Evolutionary conservation across 2,329 filamentous ascomycete genomes (phyloP), one percentile per base, ranked within the genome.

Genomic region (Blastomyces percursus): DNA sequence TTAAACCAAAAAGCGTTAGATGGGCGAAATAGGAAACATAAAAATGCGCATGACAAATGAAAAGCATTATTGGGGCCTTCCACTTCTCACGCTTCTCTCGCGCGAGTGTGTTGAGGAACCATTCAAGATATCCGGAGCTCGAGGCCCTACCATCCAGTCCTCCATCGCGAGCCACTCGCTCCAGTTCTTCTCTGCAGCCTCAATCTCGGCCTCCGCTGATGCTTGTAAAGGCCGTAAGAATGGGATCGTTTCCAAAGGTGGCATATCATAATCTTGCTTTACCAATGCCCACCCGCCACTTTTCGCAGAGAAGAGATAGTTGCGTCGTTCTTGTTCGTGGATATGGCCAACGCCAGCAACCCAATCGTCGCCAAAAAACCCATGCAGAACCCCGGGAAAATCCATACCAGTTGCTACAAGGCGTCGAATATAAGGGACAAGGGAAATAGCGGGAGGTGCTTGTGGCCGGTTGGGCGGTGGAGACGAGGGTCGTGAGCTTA

Each of bases 351-450:
- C 82, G 1, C 94, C 94, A 24, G 83, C 79, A 42, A 79, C 76
- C 90, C 92, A 99, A 72, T 96, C 88, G 67, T 96, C 90, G n/a
- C 94, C 94, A 69, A 97, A 99, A 78, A 96, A 96, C 12, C 91
- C 91, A 71, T 96, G 90, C 64, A 99, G 79, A n/a, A 97, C 87
- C 0, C 86, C 86, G 0, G 89, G 86, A 50, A 86, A 86, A 74
- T 97, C 94, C 78, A 96, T 94, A 1, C 92, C 93, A 0, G 93
- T 97, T 19, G 90, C 90, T 56, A 97, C 86, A 1, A 97, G 82
- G 19, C 94, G 89, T 42, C 93, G 87, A 65, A 97, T 87, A 74
- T 96, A 99, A 0, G 94, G 93, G 3, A 94, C 83, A 12, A 96
- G 80, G 1, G 89, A 91, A 55, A 92, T 81, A 67, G 73, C 70